phyloP scores from a whole-genome alignment of 2,329 filamentous ascomycete genomes.

The Fusarium napiforme region DNA sequence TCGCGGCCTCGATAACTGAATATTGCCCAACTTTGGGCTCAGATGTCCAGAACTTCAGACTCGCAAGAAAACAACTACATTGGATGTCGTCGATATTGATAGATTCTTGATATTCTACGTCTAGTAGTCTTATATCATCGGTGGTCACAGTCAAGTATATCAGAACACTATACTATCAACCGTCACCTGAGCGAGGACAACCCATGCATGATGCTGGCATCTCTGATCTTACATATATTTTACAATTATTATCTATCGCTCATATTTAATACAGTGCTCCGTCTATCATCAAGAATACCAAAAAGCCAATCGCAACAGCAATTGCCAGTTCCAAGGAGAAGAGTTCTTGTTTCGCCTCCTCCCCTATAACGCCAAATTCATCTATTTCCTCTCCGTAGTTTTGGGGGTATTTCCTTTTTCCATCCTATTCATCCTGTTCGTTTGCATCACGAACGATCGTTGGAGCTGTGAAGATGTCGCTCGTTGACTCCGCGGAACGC shows the following conservation, averaged over 20 bases:
- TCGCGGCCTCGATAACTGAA: slow-evolving; percentile 47
- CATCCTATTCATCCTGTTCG: slow-evolving; percentile 2
- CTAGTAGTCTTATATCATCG: neutral
- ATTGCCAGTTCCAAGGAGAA: slow-evolving; percentile 18
- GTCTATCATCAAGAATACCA: slow-evolving; percentile 28
- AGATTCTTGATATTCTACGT: neutral
- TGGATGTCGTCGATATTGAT: too few relatives aligned
- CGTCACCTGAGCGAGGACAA: neutral
- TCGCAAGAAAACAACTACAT: neutral
- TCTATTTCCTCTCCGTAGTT: slow-evolving; percentile 12
- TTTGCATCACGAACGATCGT: slow-evolving; percentile 15
- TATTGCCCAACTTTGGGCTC: slow-evolving; percentile 20
- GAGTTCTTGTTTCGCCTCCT: slow-evolving; percentile 21
- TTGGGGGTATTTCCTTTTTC: slow-evolving; percentile 23
- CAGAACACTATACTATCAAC: neutral
- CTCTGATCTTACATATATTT: slow-evolving; percentile 25
- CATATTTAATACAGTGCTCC: slow-evolving; percentile 28
- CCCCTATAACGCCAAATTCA: slow-evolving; percentile 36
- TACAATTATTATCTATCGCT: slow-evolving; percentile 43
- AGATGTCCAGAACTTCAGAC: neutral
- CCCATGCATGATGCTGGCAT: neutral
- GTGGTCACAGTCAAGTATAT: neutral
- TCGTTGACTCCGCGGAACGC: slow-evolving; percentile 82
- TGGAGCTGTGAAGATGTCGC: slow-evolving; percentile 38
- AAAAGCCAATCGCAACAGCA: slow-evolving; percentile 1